Base-by-base conservation (phyloP, 495 filamentous ascomycete genomes). In the Cenococcum geophilum region DNA sequence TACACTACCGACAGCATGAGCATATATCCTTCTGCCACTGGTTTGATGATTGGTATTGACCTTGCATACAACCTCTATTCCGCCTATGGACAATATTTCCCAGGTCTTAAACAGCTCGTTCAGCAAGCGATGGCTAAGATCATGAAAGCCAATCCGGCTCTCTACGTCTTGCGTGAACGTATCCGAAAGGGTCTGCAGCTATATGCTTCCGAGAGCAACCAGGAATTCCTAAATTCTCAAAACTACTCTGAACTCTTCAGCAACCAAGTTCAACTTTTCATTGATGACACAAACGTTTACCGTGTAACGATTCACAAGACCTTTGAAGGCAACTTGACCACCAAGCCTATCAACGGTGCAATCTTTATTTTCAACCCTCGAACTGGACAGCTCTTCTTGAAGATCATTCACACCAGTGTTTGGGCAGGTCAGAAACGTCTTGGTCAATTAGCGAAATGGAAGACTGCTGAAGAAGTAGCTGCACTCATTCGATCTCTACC, bases 281-380 rank as follows among this genome's bases (percentile, higher is more conserved):
- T 99, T 63, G 95, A 99, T 67, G 95, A 99, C 74, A 99, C 95
- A 49, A 99, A 99, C 67, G 95, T 97, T 57, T 99, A 99, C 70
- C 93, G 95, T 75, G 95, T 99, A 64, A 97, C 95, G 0, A 97
- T 99, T 51, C 95, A 99, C 81, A 99, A 99, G 82, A 99, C 95
- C 0, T 99, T 99, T 65, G 95, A 99, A 73, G 95, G 95, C 64
- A 99, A 99, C 69, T 78, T 99, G 80, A 99, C 95, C 1, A 99
- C 95, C 0, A 99, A 99, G 76, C 95, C 95, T 21, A 99, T 99
- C 78, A 99, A 99, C 75, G 95, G 95, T 70, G 95, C 95, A 36
- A 99, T 99, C 70, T 97, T 99, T 78, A 97, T 99, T 75, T 96
- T 99, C 84, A 99, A 97, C 71, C 95, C 95, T 18, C 85, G 95